These are phyloP conservation scores for Scenedesmus sp. DNA, from an alignment of 163 green algal species.

Conservation along the genomic window DNA sequence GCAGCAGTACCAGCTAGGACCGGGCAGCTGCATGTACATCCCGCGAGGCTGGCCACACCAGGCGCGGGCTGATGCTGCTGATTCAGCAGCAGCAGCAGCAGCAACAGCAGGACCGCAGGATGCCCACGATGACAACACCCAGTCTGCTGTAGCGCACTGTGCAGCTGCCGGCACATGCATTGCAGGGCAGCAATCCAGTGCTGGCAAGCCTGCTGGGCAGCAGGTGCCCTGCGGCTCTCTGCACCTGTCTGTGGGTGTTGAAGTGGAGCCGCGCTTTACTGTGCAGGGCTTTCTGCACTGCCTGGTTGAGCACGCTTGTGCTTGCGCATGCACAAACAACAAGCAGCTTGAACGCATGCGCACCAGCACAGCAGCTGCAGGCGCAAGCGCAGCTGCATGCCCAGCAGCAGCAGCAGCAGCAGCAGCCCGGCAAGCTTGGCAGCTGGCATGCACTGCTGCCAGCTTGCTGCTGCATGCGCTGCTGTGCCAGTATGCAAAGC, in stretches of 20 bases:
- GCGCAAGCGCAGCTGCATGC: too few species aligned
- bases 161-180: background rate
- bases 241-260: constrained; percentile 43
- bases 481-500: background rate
- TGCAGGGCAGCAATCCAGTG: background rate
- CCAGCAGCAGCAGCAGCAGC: background rate
- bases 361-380: background rate
- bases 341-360: background rate
- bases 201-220: background rate
- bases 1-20: background rate
- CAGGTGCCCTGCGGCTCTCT: background rate
- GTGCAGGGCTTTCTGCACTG: constrained; percentile 34
- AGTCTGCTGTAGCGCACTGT: background rate
- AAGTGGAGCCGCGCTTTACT: constrained; percentile 8
- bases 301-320: background rate
- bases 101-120: background rate
- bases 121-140: background rate
- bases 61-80: background rate
- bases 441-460: background rate
- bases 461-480: constrained; percentile 6
- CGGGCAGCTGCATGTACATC: constrained; percentile 46
- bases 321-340: background rate
- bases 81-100: constrained; percentile 2
- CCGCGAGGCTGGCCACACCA: constrained; percentile 51
- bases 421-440: constrained; percentile 14